Base-by-base conservation (phyloP, 257 asterid genomes). In the Capsicum rhomboideum region DNA sequence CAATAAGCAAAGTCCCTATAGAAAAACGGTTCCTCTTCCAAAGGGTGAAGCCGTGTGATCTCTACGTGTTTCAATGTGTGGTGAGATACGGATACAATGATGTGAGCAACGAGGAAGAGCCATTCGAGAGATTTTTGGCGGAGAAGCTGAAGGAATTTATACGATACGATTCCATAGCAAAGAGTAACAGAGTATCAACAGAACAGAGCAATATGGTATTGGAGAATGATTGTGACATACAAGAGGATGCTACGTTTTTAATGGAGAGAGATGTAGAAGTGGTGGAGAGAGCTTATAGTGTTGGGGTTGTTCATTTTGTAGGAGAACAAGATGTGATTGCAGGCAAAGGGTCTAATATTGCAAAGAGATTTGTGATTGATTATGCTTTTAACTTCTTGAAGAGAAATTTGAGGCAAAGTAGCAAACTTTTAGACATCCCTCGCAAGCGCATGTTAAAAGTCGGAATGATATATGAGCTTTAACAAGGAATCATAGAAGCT, bases 311-410 rank as follows among this genome's bases (percentile, higher is more conserved):
- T 56, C 96, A 93, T 58, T 17, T 93, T 78, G 91, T 93, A 6
- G 94, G 97, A 13, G 97, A 93, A 63, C 90, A 89, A n/a, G 96
- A 93, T 52, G 92, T 91, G 83, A 83, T 87, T 81, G 93, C 97
- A 6, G 66, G 84, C 4, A 88, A 89, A 54, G 92, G 91, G 2
- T 85, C 95, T 12, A 61, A 63, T 18, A 29, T 91, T 11, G 89
- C 87, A 37, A 91, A 92, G 87, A 89, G 80, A 78, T 44, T 92
- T 21, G 26, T 90, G 85, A 87, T 93, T 1, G 85, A 93, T 69
- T 92, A 91, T 89, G 92, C 86, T 12, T 93, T 86, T 50, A 88
- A 89, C 40, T 89, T 93, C 74, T 56, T 93, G 89, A 89, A 89
- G 89, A 88, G 88, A 88, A 92, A 90, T 55, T 53, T 91, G 87